These are phyloP conservation scores for Przewalskia tangutica DNA, from an alignment of 257 asterid species.

Conservation along the genomic window DNA sequence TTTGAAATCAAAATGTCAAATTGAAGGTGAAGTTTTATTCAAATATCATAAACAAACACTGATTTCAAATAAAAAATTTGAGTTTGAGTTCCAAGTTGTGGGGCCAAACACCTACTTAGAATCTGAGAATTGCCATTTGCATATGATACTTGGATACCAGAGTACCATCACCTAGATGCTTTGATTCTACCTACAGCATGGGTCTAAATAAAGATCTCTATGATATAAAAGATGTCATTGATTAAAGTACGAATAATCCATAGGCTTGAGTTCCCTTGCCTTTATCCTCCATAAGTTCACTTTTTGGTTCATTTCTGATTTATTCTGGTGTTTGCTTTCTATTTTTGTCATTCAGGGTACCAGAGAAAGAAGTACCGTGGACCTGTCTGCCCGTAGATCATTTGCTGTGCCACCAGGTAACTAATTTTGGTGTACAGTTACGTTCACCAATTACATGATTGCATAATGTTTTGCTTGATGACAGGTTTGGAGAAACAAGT, in stretches of 20 bases:
- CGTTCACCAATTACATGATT: neutral
- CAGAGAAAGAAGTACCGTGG: neutral
- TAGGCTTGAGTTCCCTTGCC: neutral
- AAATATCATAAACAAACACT: too few relatives aligned
- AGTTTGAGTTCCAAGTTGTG: too few relatives aligned
- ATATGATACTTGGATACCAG: neutral
- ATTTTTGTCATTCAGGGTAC: neutral
- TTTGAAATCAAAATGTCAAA: too few relatives aligned
- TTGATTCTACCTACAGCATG: neutral
- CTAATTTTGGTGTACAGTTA: neutral
- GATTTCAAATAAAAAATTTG: too few relatives aligned
- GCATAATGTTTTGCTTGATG: neutral
- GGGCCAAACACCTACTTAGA: neutral
- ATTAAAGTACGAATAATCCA: neutral
- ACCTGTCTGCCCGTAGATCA: neutral
- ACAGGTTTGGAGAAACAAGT: neutral
- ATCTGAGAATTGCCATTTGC: neutral
- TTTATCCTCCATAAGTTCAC: neutral
- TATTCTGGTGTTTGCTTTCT: neutral
- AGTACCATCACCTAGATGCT: neutral
- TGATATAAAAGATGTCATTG: neutral
- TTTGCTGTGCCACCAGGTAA: neutral
- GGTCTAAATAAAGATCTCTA: neutral
- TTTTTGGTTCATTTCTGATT: neutral
- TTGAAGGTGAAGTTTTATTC: too few relatives aligned